Evolutionary conservation across 2,329 filamentous ascomycete genomes (phyloP).

Genomic region (Allantophomopsis lycopodina): DNA sequence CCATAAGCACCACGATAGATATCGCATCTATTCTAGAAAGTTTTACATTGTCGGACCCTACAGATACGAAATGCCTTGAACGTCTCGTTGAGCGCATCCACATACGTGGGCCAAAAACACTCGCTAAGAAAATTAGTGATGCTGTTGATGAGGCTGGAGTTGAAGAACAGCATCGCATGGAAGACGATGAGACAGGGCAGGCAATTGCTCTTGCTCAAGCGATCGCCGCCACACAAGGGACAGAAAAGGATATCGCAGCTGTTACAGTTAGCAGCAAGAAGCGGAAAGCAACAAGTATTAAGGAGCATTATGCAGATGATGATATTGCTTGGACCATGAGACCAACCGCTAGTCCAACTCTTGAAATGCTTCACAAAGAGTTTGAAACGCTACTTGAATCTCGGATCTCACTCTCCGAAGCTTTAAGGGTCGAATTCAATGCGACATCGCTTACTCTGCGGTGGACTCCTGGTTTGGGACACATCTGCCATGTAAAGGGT

Average conservation of each 20-base stretch:
- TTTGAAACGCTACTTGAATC: slow-evolving; percentile 45
- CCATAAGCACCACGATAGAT: slow-evolving; percentile 60
- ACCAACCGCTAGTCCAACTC: slow-evolving; percentile 48
- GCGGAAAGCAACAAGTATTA: slow-evolving; percentile 30
- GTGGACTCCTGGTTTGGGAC: slow-evolving; percentile 77
- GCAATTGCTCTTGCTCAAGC: slow-evolving; percentile 63
- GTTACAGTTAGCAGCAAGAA: slow-evolving; percentile 23
- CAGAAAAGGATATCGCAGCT: slow-evolving; percentile 34
- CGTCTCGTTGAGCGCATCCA: slow-evolving; percentile 42
- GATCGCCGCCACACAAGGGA: slow-evolving; percentile 52
- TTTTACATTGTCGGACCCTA: not conserved
- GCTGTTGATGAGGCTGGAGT: slow-evolving; percentile 91
- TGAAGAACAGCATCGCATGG: slow-evolving; percentile 62
- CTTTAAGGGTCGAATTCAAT: slow-evolving; percentile 45
- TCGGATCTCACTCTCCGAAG: slow-evolving; percentile 44
- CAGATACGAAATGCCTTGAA: slow-evolving; percentile 23
- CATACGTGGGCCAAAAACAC: slow-evolving; percentile 49
- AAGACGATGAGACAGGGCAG: slow-evolving; percentile 57
- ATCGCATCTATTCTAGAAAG: slow-evolving; percentile 36
- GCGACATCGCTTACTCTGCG: slow-evolving; percentile 60
- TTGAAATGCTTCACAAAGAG: slow-evolving; percentile 54
- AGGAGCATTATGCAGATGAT: slow-evolving; percentile 45
- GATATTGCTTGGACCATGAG: slow-evolving; percentile 52
- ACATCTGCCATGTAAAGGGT: slow-evolving; percentile 83
- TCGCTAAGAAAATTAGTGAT: slow-evolving; percentile 57